A percentile compares a stretch with the other conserved stretches of the same genome.
Evolutionary conservation across 2,329 filamentous ascomycete species (phyloP).

Genomic region (Cyclaneusma minus): DNA sequence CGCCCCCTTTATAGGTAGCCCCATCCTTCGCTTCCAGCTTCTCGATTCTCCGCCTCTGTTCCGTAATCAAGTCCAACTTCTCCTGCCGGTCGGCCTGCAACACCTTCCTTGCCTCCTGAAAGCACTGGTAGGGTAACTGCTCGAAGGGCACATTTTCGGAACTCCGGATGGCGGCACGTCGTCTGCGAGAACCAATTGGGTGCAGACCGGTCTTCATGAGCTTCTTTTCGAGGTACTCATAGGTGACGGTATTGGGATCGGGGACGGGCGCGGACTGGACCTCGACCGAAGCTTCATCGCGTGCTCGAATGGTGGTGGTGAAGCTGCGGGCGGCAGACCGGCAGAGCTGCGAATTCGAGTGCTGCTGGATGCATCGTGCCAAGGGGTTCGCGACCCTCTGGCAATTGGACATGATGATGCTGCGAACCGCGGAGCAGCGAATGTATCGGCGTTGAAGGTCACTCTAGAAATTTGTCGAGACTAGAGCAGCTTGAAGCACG

Average conservation of each 20-base stretch:
- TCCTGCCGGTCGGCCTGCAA: conserved; percentile 64
- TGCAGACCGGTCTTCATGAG: conserved; percentile 52
- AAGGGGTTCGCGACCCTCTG: conserved; percentile 42
- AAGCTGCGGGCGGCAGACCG: conserved; percentile 13
- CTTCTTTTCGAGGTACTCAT: conserved; percentile 45
- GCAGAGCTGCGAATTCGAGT: conserved; percentile 7
- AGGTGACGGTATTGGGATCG: conserved; percentile 55
- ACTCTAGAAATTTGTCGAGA: too few species aligned
- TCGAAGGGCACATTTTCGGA: conserved; percentile 65
- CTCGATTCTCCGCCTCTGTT: conserved; percentile 52
- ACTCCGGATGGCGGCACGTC: conserved; percentile 55
- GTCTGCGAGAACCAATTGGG: conserved; percentile 72
- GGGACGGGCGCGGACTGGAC: conserved; percentile 24
- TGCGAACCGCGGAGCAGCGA: too few species aligned
- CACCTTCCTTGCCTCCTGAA: conserved; percentile 85
- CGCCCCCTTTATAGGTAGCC: conserved; percentile 42
- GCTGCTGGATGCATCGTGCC: conserved; percentile 34
- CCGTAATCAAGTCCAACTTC: conserved; percentile 61
- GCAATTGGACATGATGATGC: conserved; percentile 38
- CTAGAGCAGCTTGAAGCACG: too few species aligned
- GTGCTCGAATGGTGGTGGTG: conserved; percentile 21
- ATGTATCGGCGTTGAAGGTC: conserved; percentile 6
- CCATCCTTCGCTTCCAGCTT: conserved; percentile 44
- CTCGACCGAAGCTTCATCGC: conserved; percentile 18
- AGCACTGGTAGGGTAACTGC: conserved; percentile 90